Conservation (phyloP, 345 rosid genomes). For the Firmiana major region DNA sequence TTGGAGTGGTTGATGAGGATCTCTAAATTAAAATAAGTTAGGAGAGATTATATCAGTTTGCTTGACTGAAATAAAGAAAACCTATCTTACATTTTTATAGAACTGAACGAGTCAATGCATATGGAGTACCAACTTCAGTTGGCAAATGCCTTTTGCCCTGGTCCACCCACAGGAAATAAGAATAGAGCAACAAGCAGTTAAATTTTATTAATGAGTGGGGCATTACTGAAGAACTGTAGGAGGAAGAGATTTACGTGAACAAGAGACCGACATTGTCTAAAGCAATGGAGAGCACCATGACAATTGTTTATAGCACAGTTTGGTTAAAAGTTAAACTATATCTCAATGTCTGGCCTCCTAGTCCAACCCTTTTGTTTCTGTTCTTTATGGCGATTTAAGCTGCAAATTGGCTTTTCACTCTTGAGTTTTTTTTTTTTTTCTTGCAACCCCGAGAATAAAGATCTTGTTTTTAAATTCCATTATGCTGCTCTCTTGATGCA, state of each 20-base stretch:
- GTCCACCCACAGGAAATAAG: not conserved
- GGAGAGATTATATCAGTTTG: not conserved
- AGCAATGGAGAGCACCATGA: not conserved
- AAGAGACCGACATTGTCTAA: not conserved
- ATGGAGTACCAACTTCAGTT: not conserved
- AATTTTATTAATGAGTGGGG: not conserved
- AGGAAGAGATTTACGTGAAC: not conserved
- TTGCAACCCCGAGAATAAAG: not conserved
- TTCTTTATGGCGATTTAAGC: not conserved
- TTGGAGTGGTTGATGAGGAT: not conserved
- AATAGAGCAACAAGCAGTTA: not conserved
- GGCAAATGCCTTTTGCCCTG: not conserved
- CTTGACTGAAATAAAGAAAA: conserved; percentile 1
- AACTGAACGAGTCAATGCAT: not conserved
- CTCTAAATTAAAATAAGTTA: not conserved
- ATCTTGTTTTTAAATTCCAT: conserved; percentile 5
- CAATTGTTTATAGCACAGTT: not conserved
- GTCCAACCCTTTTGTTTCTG: not conserved
- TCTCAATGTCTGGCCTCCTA: not conserved
- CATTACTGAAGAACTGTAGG: not conserved
- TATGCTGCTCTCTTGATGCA: conserved; percentile 8
- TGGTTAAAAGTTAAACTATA: not conserved
- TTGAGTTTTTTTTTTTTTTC: not conserved
- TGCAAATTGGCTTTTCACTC: not conserved
- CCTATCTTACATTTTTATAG: not conserved